Conservation (phyloP, 176 grass and related monocot species). For the Stipa capillata region DNA sequence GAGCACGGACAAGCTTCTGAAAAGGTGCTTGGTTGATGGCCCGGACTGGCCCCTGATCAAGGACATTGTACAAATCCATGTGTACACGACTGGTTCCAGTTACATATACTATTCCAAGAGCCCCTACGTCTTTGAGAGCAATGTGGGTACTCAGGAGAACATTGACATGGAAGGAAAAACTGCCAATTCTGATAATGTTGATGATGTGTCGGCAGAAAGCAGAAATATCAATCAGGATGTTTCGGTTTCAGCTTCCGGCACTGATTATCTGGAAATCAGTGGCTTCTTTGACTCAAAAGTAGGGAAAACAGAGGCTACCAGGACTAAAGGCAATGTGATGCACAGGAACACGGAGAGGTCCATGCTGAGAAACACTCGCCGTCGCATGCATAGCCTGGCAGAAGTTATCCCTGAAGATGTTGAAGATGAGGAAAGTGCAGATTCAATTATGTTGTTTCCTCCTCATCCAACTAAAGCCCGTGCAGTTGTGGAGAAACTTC, state of each 20-base stretch:
- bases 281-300: conserved; percentile 29
- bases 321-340: neutral
- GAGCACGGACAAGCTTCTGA: conserved; percentile 27
- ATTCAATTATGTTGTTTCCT: neutral
- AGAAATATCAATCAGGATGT: neutral
- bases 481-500: neutral
- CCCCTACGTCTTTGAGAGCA: conserved; percentile 48
- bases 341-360: neutral
- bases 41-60: conserved; percentile 45
- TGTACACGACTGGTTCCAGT: conserved; percentile 32
- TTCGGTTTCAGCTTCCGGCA: conserved; percentile 19
- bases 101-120: conserved; percentile 57
- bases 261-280: conserved; percentile 2
- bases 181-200: conserved; percentile 17
- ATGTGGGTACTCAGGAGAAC: conserved; percentile 13
- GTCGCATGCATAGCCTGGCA: conserved; percentile 16
- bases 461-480: neutral
- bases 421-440: conserved; percentile 6
- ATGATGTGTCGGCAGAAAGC: conserved; percentile 1
- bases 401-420: conserved; percentile 17
- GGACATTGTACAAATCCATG: conserved; percentile 49
- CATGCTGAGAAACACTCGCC: neutral
- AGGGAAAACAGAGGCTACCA: neutral
- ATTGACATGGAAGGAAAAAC: neutral
- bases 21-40: conserved; percentile 48